Conservation (phyloP, 2,329 filamentous ascomycete genomes). For the Epicoccum nigrum region DNA sequence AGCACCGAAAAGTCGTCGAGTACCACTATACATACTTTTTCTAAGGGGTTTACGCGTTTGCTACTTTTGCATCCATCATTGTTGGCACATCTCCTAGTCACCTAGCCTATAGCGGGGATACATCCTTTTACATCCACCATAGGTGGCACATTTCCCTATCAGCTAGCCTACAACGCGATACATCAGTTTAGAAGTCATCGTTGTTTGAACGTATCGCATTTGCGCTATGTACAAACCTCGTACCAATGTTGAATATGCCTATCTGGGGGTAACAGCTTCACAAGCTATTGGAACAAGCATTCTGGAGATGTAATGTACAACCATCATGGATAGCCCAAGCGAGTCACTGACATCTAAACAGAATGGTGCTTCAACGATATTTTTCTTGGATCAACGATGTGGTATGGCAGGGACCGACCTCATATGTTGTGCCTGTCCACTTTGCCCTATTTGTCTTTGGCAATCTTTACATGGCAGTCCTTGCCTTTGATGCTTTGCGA, state of each 20-base stretch:
- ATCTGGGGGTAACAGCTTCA: slow-evolving; percentile 20
- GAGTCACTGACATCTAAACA: not conserved
- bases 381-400: slow-evolving; percentile 24
- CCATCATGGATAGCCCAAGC: too few species aligned
- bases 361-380: slow-evolving; percentile 23
- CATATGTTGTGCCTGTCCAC: slow-evolving; percentile 25
- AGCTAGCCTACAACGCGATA: too few species aligned
- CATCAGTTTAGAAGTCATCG: too few species aligned
- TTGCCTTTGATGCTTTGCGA: slow-evolving; percentile 33
- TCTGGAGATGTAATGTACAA: slow-evolving; percentile 21
- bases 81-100: not conserved
- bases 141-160: too few species aligned
- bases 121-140: too few species aligned
- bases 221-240: slow-evolving; percentile 6
- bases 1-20: slow-evolving; percentile 2
- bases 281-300: slow-evolving; percentile 20
- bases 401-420: slow-evolving; percentile 25
- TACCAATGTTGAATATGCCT: slow-evolving; percentile 17
- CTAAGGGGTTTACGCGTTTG: not conserved
- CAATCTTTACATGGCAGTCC: slow-evolving; percentile 25
- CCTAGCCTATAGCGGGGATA: too few species aligned
- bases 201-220: not conserved
- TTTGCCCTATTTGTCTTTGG: slow-evolving; percentile 26
- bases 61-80: not conserved
- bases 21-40: not conserved